Base-by-base conservation (phyloP, 768 basidiomycete genomes). In the Kwoniella dejecticola region DNA sequence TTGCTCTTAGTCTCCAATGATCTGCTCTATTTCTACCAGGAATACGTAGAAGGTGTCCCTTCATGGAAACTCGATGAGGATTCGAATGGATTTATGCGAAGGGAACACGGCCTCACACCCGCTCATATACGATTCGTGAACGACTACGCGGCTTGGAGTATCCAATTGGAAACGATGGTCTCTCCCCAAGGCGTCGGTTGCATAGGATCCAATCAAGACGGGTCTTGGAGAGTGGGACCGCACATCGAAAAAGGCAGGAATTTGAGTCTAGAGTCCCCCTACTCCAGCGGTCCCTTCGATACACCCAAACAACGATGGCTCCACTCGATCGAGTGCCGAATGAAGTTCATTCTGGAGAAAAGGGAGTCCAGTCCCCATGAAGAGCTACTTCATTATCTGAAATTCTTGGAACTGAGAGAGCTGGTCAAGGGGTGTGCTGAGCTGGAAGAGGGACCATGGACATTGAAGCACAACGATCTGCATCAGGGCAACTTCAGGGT, bases 401-500 rank as follows among this genome's bases (percentile, higher is more conserved):
- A 26, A 2, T 26, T 46, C 17, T 33, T 59, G n/a, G 64, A 69
- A 30, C 23, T 47, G 21, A 46, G 38, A 31, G 57, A 44, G 1
- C 21, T 54, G 30, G 57, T 66, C 1, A 38, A 44, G 11, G 41
- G 26, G 8, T 62, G 64, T 40, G 36, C 33, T 1, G 60, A 62
- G 42, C n/a, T 62, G 44, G 52, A 52, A 3, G 2, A 26, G 1
- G 58, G 59, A 5, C 60, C 60, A 7, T 57, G 52, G 49, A 70
- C 60, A 41, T 57, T 76, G 45, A 68, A 63, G 44, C 71, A 75
- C 38, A 53, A 50, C 45, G 61, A 76, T 23, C 53, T 67, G 21
- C 71, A 66, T 36, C 74, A 70, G 10, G 74, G 67, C 58, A 71
- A 79, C 24, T 60, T 73, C n/a, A 55, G 76, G 27, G 56, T 76